Conservation (phyloP, 257 asterid species). For the Nicotiana noctiflora region DNA sequence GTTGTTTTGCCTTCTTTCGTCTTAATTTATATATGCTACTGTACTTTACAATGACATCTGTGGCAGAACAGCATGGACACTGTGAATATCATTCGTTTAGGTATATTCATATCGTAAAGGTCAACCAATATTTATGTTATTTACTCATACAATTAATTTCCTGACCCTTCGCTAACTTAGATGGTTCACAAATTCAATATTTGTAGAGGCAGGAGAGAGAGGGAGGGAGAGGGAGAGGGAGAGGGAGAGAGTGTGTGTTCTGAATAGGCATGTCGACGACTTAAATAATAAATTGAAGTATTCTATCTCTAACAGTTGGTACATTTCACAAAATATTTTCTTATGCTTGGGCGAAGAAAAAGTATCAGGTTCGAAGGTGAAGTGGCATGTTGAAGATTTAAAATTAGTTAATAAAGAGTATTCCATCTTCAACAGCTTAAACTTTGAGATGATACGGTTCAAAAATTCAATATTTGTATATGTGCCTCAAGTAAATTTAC, state of each 20-base stretch:
- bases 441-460: background rate
- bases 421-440: background rate
- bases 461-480: background rate
- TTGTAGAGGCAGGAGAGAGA: background rate
- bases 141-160: background rate
- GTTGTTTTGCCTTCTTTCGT: background rate
- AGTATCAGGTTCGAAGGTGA: background rate
- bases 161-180: background rate
- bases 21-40: background rate
- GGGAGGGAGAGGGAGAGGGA: background rate
- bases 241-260: background rate
- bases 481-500: background rate
- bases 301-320: background rate
- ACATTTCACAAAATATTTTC: background rate
- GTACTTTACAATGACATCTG: background rate
- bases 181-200: too few relatives aligned
- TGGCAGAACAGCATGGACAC: background rate
- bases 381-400: background rate
- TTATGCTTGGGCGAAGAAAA: background rate
- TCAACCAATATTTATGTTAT: constrained; percentile 1
- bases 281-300: background rate
- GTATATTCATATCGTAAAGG: background rate
- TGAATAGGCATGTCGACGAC: background rate
- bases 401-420: background rate
- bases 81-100: background rate